A percentile compares a stretch with the other conserved stretches of the same genome.
Evolutionary conservation across 805 yeast species (phyloP).

Genomic region (Cyberlindnera galapagoensis): DNA sequence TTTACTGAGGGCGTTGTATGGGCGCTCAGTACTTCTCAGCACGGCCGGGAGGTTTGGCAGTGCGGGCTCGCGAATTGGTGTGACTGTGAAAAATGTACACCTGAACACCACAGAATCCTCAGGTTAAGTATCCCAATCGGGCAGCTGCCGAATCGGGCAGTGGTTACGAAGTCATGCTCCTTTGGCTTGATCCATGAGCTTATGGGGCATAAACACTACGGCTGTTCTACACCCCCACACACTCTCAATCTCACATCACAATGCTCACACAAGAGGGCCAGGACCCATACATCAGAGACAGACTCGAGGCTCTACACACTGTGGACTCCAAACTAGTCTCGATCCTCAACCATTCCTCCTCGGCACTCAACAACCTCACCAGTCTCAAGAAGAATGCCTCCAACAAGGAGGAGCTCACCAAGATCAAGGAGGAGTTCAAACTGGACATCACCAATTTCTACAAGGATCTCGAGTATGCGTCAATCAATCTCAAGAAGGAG

Average conservation of each 20-base stretch:
- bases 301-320: slow-evolving; percentile 45
- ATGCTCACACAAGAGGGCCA: too few relatives aligned
- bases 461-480: slow-evolving; percentile 47
- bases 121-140: too few relatives aligned
- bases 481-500: slow-evolving; percentile 58
- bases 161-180: too few relatives aligned
- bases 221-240: not conserved
- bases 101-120: slow-evolving; percentile 5
- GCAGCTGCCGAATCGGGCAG: too few relatives aligned
- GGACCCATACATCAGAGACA: slow-evolving; percentile 36
- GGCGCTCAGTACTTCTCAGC: slow-evolving; percentile 15
- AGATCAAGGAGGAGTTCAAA: slow-evolving; percentile 34
- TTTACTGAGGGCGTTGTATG: slow-evolving; percentile 21
- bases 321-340: slow-evolving; percentile 47
- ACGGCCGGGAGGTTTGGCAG: slow-evolving; percentile 1
- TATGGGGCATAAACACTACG: not conserved
- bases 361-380: slow-evolving; percentile 36
- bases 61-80: slow-evolving; percentile 2
- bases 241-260: slow-evolving; percentile 11
- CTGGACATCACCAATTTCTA: slow-evolving; percentile 43
- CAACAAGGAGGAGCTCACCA: slow-evolving; percentile 17
- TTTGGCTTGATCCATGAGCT: too few relatives aligned
- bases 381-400: slow-evolving; percentile 26
- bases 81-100: slow-evolving; percentile 12
- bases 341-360: slow-evolving; percentile 42